Conservation (phyloP, 83 land plant species). For the Diphasiastrum complanatum region DNA sequence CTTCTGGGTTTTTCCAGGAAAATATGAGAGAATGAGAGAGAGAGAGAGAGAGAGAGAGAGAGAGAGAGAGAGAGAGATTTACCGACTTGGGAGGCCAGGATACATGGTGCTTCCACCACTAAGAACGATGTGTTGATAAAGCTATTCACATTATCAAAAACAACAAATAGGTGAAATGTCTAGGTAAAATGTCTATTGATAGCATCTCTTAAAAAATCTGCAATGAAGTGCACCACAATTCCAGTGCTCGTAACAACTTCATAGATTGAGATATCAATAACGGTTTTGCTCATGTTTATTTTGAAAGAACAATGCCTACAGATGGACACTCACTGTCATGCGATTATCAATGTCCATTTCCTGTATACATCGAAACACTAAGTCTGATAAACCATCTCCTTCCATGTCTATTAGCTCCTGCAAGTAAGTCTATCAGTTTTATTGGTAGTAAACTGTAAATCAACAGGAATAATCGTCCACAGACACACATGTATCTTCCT, state of each 20-base stretch:
- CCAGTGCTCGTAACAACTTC: too few species aligned
- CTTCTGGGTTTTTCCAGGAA: too few species aligned
- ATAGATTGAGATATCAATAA: too few species aligned
- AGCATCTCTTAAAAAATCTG: background rate
- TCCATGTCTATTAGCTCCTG: constrained; percentile 98
- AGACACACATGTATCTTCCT: background rate
- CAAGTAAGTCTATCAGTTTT: background rate
- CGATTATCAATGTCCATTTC: constrained; percentile 99
- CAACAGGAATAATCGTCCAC: background rate
- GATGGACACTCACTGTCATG: constrained; percentile 56
- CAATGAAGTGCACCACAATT: too few species aligned
- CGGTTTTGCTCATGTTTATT: background rate
- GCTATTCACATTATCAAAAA: constrained; percentile 39
- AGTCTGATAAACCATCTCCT: constrained; percentile 97
- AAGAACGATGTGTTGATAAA: constrained; percentile 93
- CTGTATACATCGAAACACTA: constrained; percentile 93
- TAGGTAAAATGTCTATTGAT: background rate
- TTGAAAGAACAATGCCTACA: background rate
- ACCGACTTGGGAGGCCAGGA: constrained; percentile 99
- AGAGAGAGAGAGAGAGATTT: constrained; percentile 3
- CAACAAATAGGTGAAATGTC: too few species aligned
- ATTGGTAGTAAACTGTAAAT: background rate
- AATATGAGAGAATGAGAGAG: background rate
- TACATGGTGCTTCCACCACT: constrained; percentile 99
- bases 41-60: background rate